Conservation (phyloP, 139 green algal genomes). For the Chlorella ohadii region DNA sequence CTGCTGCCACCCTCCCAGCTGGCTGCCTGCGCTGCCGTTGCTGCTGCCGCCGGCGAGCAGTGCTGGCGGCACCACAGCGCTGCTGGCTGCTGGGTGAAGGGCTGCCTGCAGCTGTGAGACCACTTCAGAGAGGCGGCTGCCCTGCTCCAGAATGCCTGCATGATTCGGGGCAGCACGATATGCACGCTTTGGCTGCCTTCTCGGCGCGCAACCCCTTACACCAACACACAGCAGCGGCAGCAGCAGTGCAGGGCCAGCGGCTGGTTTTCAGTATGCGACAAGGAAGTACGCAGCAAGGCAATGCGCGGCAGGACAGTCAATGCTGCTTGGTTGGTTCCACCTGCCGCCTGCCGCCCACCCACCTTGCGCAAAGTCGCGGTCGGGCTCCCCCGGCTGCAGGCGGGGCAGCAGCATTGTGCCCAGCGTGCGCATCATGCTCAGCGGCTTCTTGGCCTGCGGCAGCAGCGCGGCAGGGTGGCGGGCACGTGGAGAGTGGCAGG, state of each 20-base stretch:
- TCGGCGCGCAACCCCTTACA: too few relatives aligned
- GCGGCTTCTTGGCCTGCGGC: conserved; percentile 57
- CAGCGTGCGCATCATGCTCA: conserved; percentile 71
- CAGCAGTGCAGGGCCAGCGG: too few relatives aligned
- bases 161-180: background rate
- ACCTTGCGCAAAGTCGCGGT: conserved; percentile 70
- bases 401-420: conserved; percentile 67
- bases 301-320: too few relatives aligned
- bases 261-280: too few relatives aligned
- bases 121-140: conserved; percentile 61
- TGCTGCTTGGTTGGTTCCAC: too few relatives aligned
- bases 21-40: background rate
- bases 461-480: background rate
- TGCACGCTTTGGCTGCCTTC: background rate
- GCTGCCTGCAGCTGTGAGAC: conserved; percentile 63
- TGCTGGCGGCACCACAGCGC: background rate
- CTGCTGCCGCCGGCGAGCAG: conserved; percentile 2
- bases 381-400: conserved; percentile 54
- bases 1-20: too few relatives aligned
- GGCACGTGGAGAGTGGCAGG: background rate
- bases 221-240: background rate
- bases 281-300: too few relatives aligned
- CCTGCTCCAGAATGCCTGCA: conserved; percentile 56
- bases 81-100: conserved; percentile 11
- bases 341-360: background rate